Evolutionary conservation across 768 basidiomycete genomes (phyloP).

Genomic region (Sistotremastrum suecicum): DNA sequence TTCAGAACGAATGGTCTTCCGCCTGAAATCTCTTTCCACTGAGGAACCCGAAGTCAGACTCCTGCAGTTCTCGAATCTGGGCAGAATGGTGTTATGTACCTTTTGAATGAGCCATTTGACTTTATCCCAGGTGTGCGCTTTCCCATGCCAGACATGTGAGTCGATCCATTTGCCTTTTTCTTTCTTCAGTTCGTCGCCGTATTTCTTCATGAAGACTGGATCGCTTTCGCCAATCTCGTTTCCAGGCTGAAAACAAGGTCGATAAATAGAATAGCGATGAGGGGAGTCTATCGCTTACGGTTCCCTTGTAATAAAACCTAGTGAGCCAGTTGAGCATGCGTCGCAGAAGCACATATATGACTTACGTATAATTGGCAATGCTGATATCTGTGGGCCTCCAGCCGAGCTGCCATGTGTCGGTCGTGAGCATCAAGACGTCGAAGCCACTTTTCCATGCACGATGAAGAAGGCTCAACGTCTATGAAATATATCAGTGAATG

Average conservation of each 20-base stretch:
- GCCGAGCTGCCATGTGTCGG: constrained; percentile 37
- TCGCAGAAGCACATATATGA: constrained; percentile 12
- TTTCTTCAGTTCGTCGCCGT: constrained; percentile 23
- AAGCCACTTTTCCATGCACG: constrained; percentile 34
- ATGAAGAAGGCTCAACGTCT: constrained; percentile 32
- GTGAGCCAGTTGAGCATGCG: not conserved
- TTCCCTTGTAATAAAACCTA: constrained; percentile 28
- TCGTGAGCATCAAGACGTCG: constrained; percentile 31
- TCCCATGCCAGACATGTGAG: constrained; percentile 33
- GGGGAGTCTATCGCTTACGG: no score
- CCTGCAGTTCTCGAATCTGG: no score
- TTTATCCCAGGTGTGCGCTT: constrained; percentile 38
- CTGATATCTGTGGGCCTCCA: constrained; percentile 36
- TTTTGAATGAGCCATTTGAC: constrained; percentile 33
- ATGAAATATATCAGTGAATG: not conserved
- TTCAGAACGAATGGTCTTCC: constrained; percentile 39
- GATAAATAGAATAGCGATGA: no score
- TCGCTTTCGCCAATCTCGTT: constrained; percentile 32
- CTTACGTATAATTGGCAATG: constrained; percentile 29
- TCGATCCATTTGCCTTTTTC: constrained; percentile 37
- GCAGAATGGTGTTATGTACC: constrained; percentile 11
- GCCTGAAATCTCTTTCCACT: constrained; percentile 35
- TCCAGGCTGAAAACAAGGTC: no score
- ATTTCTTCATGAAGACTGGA: constrained; percentile 36
- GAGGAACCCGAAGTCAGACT: not conserved